Percentiles rank a stretch among this genome's conserved stretches.
These are phyloP conservation scores for Epichloe aotearoae DNA, from an alignment of 2,329 filamentous ascomycete species.

Conservation along the genomic window DNA sequence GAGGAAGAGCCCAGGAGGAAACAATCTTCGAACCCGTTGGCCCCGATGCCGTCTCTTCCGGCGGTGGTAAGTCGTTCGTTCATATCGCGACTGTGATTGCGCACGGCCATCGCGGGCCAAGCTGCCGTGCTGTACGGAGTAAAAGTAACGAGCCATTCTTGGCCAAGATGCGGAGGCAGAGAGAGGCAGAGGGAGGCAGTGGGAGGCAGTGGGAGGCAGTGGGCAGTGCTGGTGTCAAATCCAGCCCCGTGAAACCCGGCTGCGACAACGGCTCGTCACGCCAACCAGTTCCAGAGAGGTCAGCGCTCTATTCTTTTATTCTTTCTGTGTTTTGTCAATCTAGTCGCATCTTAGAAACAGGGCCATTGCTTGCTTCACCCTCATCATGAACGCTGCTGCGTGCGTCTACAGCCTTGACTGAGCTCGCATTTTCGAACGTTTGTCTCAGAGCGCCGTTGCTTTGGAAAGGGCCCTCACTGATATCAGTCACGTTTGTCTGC, in stretches of 20 bases:
- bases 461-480: background rate
- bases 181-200: too few relatives aligned
- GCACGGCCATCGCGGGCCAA: background rate
- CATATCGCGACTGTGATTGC: background rate
- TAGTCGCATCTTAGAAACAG: too few relatives aligned
- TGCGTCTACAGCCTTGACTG: background rate
- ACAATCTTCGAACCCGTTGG: background rate
- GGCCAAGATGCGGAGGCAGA: too few relatives aligned
- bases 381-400: background rate
- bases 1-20: background rate
- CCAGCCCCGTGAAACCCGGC: slow-evolving; percentile 4
- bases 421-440: background rate
- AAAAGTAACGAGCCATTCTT: too few relatives aligned
- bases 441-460: background rate
- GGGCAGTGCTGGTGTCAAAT: background rate
- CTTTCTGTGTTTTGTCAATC: too few relatives aligned
- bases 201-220: too few relatives aligned
- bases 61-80: background rate
- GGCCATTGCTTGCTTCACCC: too few relatives aligned
- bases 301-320: too few relatives aligned
- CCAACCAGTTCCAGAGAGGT: background rate
- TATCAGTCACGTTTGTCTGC: background rate
- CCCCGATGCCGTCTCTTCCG: background rate
- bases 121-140: too few relatives aligned
- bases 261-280: slow-evolving; percentile 7